Conservation (phyloP, 768 basidiomycete species). For the Strobilomyces dryophilus region DNA sequence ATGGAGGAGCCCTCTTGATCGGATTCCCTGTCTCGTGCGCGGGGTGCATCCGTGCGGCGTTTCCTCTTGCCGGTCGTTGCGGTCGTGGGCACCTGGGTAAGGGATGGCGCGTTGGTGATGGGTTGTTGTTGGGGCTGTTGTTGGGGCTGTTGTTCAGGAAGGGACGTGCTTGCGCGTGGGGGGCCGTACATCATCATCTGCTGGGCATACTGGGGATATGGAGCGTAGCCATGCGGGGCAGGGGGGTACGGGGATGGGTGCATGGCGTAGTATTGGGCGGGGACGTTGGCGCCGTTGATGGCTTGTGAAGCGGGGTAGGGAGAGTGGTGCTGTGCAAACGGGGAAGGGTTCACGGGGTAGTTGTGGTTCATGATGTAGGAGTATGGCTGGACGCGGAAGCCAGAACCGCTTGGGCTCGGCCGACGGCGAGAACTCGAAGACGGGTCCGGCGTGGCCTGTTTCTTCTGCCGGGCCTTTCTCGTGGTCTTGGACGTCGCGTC, state of each 20-base stretch:
- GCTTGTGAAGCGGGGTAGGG: constrained; percentile 33
- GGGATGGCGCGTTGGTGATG: constrained; percentile 31
- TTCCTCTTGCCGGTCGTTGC: constrained; percentile 53
- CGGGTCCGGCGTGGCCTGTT: constrained; percentile 27
- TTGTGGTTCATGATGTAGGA: constrained; percentile 67
- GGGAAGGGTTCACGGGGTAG: constrained; percentile 59
- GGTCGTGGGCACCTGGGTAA: constrained; percentile 32
- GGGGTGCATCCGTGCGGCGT: constrained; percentile 43
- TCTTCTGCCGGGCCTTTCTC: constrained; percentile 57
- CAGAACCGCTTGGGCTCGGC: constrained; percentile 28
- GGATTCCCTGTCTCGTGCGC: constrained; percentile 47
- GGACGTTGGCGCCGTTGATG: constrained; percentile 38
- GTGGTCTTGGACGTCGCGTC: constrained; percentile 33
- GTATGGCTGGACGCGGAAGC: constrained; percentile 44
- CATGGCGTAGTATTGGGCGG: constrained; percentile 54
- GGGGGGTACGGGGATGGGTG: constrained; percentile 49
- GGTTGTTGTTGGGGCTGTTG: constrained; percentile 21
- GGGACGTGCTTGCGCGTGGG: constrained; percentile 34
- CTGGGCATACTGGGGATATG: constrained; percentile 52
- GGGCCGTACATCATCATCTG: constrained; percentile 69
- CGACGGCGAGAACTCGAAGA: constrained; percentile 26
- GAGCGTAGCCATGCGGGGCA: constrained; percentile 41
- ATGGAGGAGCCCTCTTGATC: constrained; percentile 60
- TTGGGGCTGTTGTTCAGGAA: constrained; percentile 31
- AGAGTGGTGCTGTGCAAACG: constrained; percentile 40